Percentiles rank a stretch among this genome's conserved stretches.
Evolutionary conservation across 257 asterid species (phyloP).

Genomic region (Apocynum venetum): DNA sequence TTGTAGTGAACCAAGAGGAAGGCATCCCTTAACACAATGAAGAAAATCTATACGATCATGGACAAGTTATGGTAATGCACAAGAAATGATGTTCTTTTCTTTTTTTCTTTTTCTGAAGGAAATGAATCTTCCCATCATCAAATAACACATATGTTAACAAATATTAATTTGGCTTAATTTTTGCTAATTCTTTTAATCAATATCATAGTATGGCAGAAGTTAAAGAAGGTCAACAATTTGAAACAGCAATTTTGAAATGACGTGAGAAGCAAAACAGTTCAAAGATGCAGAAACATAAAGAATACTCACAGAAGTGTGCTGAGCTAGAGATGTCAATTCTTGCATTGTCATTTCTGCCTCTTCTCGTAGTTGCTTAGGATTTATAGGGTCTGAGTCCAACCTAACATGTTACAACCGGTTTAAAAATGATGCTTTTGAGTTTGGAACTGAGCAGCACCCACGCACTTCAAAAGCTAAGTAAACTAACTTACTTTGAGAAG

Average conservation of each 20-base stretch:
- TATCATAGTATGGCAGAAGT: background rate
- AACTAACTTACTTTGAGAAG: conserved; percentile 60
- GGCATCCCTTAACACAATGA: background rate
- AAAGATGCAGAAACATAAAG: conserved; percentile 1
- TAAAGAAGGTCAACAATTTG: background rate
- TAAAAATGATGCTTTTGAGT: background rate
- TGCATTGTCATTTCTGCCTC: conserved; percentile 89
- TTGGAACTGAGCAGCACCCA: background rate
- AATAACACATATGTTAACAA: background rate
- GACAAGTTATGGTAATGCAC: background rate
- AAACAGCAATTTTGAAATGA: background rate
- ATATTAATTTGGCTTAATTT: background rate
- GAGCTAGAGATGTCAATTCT: conserved; percentile 80
- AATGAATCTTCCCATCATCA: background rate
- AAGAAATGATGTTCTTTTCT: background rate
- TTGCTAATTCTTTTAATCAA: background rate
- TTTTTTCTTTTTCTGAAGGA: background rate
- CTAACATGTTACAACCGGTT: conserved; percentile 35
- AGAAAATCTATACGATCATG: background rate
- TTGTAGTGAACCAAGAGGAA: background rate
- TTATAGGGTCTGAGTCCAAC: conserved; percentile 75
- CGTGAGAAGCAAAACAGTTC: background rate
- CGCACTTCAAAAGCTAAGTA: conserved; percentile 9
- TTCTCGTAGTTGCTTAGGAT: conserved; percentile 55
- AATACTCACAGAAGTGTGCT: conserved; percentile 85